phyloP scores from a whole-genome alignment of 352 stramenopile species.

The Phytophthora sp. region DNA sequence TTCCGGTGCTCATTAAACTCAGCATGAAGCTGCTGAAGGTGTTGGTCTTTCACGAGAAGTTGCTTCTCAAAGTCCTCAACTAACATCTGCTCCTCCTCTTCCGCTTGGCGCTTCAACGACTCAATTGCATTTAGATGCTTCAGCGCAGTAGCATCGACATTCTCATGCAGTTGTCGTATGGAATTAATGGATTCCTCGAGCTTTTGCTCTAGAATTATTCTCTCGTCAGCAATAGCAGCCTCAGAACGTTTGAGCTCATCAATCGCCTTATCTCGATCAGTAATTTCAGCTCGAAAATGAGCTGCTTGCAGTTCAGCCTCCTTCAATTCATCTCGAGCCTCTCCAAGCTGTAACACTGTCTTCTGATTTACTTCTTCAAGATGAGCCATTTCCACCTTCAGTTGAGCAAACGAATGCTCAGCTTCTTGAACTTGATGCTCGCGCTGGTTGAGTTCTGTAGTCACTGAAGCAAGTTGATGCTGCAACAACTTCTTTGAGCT shows the following conservation, averaged over 20 bases:
- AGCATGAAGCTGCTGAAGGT: conserved; percentile 25
- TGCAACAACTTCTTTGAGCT: conserved; percentile 23
- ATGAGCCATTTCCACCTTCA: conserved; percentile 26
- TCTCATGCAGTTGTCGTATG: conserved; percentile 23
- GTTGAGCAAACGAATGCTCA: conserved; percentile 19
- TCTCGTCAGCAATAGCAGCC: conserved; percentile 21
- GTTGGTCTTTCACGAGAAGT: conserved; percentile 28
- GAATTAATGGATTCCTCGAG: conserved; percentile 21
- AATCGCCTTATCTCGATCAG: conserved; percentile 26
- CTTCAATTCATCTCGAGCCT: conserved; percentile 28
- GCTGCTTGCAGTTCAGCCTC: conserved; percentile 8
- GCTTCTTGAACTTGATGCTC: conserved; percentile 29
- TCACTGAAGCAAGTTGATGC: conserved; percentile 22
- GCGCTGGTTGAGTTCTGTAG: conserved; percentile 24
- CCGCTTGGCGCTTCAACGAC: conserved; percentile 15
- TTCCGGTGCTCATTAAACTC: conserved; percentile 25
- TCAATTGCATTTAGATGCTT: conserved; percentile 31
- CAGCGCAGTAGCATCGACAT: conserved; percentile 18
- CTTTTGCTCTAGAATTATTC: conserved; percentile 27
- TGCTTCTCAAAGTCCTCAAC: conserved; percentile 29
- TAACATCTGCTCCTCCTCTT: conserved; percentile 26
- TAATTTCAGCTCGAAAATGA: conserved; percentile 24
- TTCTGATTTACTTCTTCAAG: conserved; percentile 33
- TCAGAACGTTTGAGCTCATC: conserved; percentile 19
- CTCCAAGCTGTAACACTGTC: conserved; percentile 8